Percentiles rank a stretch among this genome's conserved stretches.
phyloP scores from a whole-genome alignment of 352 stramenopile species.

The Phytopythium ostracodes region DNA sequence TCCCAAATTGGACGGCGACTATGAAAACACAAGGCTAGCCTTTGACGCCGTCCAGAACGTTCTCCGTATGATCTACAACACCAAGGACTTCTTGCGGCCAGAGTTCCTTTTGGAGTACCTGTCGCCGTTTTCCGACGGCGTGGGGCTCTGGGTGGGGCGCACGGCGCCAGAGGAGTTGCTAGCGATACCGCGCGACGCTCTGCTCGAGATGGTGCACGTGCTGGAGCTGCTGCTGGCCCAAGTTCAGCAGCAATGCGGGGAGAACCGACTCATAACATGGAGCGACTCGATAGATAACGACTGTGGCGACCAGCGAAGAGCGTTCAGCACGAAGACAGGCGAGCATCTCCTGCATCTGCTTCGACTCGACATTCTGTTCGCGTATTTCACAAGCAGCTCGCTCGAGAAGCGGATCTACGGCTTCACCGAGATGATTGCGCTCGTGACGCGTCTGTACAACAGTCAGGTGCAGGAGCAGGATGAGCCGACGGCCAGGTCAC shows the following conservation, averaged over 20 bases:
- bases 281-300: not conserved
- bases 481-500: slow-evolving; percentile 19
- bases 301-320: not conserved
- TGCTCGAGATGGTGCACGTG: slow-evolving; percentile 58
- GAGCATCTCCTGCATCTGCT: slow-evolving; percentile 38
- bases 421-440: slow-evolving; percentile 54
- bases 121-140: slow-evolving; percentile 21
- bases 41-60: slow-evolving; percentile 60
- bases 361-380: slow-evolving; percentile 44
- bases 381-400: slow-evolving; percentile 47
- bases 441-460: slow-evolving; percentile 41
- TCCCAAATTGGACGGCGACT: not conserved
- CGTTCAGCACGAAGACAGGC: slow-evolving; percentile 6
- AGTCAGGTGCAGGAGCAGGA: slow-evolving; percentile 26
- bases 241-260: slow-evolving; percentile 17
- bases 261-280: not conserved
- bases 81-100: slow-evolving; percentile 48
- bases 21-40: not conserved
- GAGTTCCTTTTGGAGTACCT: slow-evolving; percentile 43
- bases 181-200: slow-evolving; percentile 32
- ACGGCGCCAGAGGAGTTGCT: slow-evolving; percentile 27
- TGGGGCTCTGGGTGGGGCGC: slow-evolving; percentile 22
- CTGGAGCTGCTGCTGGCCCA: slow-evolving; percentile 46
- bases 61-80: slow-evolving; percentile 48
- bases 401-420: slow-evolving; percentile 75